These are phyloP conservation scores for Adansonia rubrostipa DNA, from an alignment of 441 rosid species.

Conservation along the genomic window DNA sequence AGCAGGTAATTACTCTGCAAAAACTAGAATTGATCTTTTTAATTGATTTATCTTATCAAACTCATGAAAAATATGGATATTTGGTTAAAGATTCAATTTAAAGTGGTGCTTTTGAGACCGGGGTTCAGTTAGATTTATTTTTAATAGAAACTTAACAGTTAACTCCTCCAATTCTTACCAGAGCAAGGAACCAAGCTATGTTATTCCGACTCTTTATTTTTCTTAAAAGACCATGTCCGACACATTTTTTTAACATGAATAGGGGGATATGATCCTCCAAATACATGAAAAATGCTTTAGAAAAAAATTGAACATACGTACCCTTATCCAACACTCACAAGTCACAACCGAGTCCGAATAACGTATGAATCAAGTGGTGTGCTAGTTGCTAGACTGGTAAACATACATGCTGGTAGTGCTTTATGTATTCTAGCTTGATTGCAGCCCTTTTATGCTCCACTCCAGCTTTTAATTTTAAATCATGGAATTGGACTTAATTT, in stretches of 20 bases:
- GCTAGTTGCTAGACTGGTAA: not conserved
- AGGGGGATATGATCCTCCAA: too few species aligned
- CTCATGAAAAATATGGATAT: not conserved
- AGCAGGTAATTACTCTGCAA: slow-evolving; percentile 61
- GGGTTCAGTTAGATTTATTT: not conserved
- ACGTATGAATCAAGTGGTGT: not conserved
- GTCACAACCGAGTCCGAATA: too few species aligned
- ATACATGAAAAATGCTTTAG: too few species aligned
- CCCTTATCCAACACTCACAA: too few species aligned
- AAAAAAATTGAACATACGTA: too few species aligned
- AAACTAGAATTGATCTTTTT: slow-evolving; percentile 10
- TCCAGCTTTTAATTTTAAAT: not conserved
- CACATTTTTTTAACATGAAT: too few species aligned
- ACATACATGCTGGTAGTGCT: not conserved
- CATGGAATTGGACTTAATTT: not conserved
- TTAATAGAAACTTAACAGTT: not conserved
- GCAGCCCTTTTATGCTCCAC: not conserved
- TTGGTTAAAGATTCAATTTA: not conserved
- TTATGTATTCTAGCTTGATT: not conserved
- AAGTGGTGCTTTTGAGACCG: not conserved
- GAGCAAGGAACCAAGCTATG: not conserved
- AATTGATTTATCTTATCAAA: not conserved
- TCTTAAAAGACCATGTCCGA: too few species aligned
- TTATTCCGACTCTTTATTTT: too few species aligned
- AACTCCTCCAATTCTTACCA: not conserved